Conservation (phyloP, 192 early-diverging fungal genomes). For the Glomus cerebriforme region DNA sequence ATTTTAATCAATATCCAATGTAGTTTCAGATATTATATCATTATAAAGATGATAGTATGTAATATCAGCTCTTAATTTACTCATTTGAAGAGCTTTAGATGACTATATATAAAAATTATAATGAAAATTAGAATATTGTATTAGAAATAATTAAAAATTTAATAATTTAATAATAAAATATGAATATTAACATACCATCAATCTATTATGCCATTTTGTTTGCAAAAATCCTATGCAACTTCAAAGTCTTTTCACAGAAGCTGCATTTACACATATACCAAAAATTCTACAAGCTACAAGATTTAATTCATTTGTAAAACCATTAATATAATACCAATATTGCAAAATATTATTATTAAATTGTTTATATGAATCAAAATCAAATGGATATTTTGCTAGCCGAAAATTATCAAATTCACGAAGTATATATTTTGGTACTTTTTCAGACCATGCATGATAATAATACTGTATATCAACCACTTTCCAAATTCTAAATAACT, state of each 20-base stretch:
- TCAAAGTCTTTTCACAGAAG: not conserved
- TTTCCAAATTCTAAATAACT: not conserved
- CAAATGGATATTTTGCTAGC: too few relatives aligned
- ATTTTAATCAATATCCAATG: too few relatives aligned
- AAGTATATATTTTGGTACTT: not conserved
- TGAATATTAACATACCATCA: too few relatives aligned
- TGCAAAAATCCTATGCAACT: not conserved
- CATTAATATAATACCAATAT: too few relatives aligned
- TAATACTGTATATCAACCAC: not conserved
- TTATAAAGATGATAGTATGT: not conserved
- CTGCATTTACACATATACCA: slow-evolving; percentile 15
- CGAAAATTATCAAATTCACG: too few relatives aligned
- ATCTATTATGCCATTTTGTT: not conserved
- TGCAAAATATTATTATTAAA: too few relatives aligned
- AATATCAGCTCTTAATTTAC: slow-evolving; percentile 15
- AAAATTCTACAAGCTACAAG: not conserved
- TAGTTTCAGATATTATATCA: too few relatives aligned
- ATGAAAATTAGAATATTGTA: too few relatives aligned
- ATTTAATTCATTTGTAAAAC: too few relatives aligned
- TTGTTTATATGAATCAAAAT: too few relatives aligned
- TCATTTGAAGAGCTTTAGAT: slow-evolving; percentile 2
- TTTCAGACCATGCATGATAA: not conserved
- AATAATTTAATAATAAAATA: too few relatives aligned
- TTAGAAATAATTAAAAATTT: too few relatives aligned
- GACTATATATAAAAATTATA: not conserved